A percentile compares a stretch with the other conserved stretches of the same genome.
phyloP scores from a whole-genome alignment of 306 rosid genomes.

The Citrullus amarus region DNA sequence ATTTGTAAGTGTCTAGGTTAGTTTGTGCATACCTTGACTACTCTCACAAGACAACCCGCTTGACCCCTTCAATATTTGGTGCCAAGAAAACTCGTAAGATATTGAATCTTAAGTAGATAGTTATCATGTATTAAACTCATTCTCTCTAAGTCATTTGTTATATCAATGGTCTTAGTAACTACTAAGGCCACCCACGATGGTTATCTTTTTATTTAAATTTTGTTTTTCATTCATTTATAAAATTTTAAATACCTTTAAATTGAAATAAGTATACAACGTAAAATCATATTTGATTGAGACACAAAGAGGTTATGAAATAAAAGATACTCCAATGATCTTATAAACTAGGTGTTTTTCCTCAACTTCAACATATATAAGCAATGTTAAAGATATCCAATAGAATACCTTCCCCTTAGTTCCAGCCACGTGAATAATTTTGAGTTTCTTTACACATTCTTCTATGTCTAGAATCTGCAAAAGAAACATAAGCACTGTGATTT shows the following conservation, averaged over 20 bases:
- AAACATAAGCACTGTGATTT: not conserved
- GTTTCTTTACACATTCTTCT: constrained; percentile 39
- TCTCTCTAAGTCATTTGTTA: too few species aligned
- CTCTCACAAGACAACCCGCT: too few species aligned
- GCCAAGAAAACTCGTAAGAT: too few species aligned
- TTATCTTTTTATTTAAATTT: not conserved
- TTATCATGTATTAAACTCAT: too few species aligned
- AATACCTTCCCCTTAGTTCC: constrained; percentile 86
- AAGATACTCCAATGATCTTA: not conserved
- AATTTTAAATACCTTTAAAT: not conserved
- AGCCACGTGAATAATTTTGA: constrained; percentile 70
- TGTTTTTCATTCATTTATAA: not conserved
- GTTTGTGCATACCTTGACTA: too few species aligned
- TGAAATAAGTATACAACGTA: not conserved
- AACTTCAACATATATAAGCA: not conserved
- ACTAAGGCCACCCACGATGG: too few species aligned
- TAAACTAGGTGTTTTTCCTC: not conserved
- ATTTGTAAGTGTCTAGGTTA: too few species aligned
- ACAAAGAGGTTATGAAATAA: not conserved
- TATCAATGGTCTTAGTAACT: too few species aligned
- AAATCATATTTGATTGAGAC: not conserved
- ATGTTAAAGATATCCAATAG: not conserved
- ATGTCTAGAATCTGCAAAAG: constrained; percentile 45
- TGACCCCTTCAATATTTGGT: too few species aligned
- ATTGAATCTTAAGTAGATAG: too few species aligned